A percentile compares a stretch with the other conserved stretches of the same genome.
Evolutionary conservation across 371 early-diverging fungal species (phyloP).

Genomic region (Apophysomyces variabilis): DNA sequence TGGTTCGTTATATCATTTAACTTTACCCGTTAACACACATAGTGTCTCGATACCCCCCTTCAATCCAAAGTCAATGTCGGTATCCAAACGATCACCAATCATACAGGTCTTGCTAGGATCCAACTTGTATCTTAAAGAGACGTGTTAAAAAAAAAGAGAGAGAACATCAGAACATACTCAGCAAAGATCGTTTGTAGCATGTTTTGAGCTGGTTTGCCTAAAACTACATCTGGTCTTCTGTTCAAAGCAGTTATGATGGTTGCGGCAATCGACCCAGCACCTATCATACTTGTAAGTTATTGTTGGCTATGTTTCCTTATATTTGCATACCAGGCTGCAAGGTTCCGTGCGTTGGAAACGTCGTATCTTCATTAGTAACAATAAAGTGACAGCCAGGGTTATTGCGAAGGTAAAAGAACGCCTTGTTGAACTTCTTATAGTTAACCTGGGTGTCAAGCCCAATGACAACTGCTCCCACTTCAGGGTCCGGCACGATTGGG

Average conservation of each 20-base stretch:
- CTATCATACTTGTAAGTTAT: slow-evolving; percentile 31
- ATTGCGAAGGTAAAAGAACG: slow-evolving; percentile 77
- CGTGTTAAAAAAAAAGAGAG: not conserved
- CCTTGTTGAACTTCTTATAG: slow-evolving; percentile 90
- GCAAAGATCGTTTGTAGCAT: slow-evolving; percentile 91
- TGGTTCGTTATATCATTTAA: not conserved
- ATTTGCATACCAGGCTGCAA: slow-evolving; percentile 73
- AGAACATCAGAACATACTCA: slow-evolving; percentile 42
- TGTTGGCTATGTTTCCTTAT: not conserved
- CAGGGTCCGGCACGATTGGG: slow-evolving; percentile 46
- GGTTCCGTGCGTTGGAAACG: slow-evolving; percentile 81
- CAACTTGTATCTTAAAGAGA: slow-evolving; percentile 63
- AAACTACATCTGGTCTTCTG: slow-evolving; percentile 75
- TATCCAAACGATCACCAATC: slow-evolving; percentile 97
- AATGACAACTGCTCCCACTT: slow-evolving; percentile 85
- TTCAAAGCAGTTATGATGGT: slow-evolving; percentile 75
- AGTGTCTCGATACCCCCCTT: slow-evolving; percentile 87
- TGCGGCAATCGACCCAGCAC: slow-evolving; percentile 85
- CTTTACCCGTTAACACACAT: slow-evolving; percentile 88
- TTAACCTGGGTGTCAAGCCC: slow-evolving; percentile 90
- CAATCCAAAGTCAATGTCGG: slow-evolving; percentile 95
- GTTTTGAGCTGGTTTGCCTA: slow-evolving; percentile 93
- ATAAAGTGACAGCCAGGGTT: slow-evolving; percentile 82
- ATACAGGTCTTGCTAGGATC: slow-evolving; percentile 87
- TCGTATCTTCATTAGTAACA: slow-evolving; percentile 93